phyloP scores from a whole-genome alignment of 2,329 filamentous ascomycete genomes.

The Epichloe sylvatica region DNA sequence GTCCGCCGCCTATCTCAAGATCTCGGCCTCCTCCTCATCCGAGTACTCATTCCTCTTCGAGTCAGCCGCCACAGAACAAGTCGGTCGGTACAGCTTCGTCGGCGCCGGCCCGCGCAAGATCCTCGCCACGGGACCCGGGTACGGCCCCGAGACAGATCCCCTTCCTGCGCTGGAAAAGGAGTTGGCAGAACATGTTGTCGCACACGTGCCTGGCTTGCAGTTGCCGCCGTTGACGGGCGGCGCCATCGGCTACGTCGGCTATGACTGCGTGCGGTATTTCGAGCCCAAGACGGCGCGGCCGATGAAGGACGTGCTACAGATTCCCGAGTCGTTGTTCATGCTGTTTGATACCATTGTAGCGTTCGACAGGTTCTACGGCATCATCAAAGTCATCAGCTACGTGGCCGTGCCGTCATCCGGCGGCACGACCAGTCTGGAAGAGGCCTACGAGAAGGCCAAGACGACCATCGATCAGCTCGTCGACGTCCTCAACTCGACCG shows the following conservation, averaged over 20 bases:
- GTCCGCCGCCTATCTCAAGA: conserved; percentile 87
- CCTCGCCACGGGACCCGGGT: conserved; percentile 73
- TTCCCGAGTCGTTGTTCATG: conserved; percentile 95
- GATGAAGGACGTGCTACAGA: conserved; percentile 73
- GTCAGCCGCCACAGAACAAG: conserved; percentile 83
- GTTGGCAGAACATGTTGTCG: conserved; percentile 63
- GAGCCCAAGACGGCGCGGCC: conserved; percentile 89
- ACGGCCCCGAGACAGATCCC: conserved; percentile 74
- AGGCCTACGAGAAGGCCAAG: conserved; percentile 52
- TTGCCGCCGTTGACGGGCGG: conserved; percentile 82
- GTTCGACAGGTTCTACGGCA: conserved; percentile 87
- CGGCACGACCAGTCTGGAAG: conserved; percentile 35
- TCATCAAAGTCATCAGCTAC: conserved; percentile 89
- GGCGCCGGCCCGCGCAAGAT: conserved; percentile 70
- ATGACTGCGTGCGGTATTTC: conserved; percentile 95
- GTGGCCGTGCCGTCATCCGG: conserved; percentile 51
- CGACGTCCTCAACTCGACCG: conserved; percentile 55
- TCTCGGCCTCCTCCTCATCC: conserved; percentile 52
- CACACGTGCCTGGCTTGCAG: conserved; percentile 66
- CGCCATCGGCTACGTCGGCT: conserved; percentile 91
- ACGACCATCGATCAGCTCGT: conserved; percentile 53
- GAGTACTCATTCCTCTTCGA: conserved; percentile 90
- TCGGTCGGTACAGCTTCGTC: conserved; percentile 91
- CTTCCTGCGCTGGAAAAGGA: conserved; percentile 71
- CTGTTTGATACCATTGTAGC: conserved; percentile 88